Evolutionary conservation across 371 early-diverging fungal species (phyloP), one percentile per base, ranked within the genome.

Genomic region (Chytridium lagenaria): DNA sequence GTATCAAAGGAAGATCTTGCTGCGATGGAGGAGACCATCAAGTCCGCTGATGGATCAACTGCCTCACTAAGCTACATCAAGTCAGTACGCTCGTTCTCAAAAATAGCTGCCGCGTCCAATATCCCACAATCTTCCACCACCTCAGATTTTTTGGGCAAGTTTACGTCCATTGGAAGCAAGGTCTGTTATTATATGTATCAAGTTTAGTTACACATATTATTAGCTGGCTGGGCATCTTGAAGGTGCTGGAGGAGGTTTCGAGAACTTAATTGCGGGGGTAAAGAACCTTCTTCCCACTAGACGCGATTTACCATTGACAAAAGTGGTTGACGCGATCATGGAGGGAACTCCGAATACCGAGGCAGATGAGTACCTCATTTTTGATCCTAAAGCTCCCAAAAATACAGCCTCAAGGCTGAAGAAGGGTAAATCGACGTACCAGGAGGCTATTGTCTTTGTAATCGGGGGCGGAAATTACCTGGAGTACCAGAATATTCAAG

Each of bases 391-490:
- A 51, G 74, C 37, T 26, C 67, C 63, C 70, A 72, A 57, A 34
- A 23, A n/a, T 33, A 50, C 7, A 22, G 16, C 23, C 19, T 38
- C 64, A 1, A 28, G 19, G 59, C 82, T 82, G 70, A 82, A 84
- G 67, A 91, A 88, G 61, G 83, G 83, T 0, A 76, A 68, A 36
- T 36, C 49, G 7, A 73, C 89, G 0, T 93, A 92, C 80, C 90
- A 93, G 71, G 94, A 95, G 66, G 95, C 95, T 0, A 92, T 98
- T 73, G 97, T 98, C 39, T 98, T 98, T 87, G 93, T 96, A 19
- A 91, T 97, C 38, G 99, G 99, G 15, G 99, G 98, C 40, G 98
- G 97, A 23, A 96, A 94, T 78, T 97, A 97, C 81, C 83, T 94
- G 59, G 99, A 98, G 84, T 96, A 94, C 80, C 95, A 95, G 75